phyloP scores from a whole-genome alignment of 305 asterid species.

The Plantago lanceolata region DNA sequence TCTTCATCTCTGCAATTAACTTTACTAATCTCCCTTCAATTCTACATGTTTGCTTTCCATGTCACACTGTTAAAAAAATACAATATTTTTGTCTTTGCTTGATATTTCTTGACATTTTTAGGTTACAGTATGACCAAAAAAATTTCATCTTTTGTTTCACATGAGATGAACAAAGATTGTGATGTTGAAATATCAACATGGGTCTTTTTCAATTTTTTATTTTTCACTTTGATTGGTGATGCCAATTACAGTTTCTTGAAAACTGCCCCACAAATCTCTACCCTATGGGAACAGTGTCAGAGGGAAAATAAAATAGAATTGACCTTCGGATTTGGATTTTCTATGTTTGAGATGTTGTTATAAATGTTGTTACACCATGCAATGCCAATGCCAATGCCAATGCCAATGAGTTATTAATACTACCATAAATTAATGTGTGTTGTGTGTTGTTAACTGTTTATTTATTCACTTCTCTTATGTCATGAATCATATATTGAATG shows the following conservation, averaged over 20 bases:
- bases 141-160: constrained; percentile 10
- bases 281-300: constrained; percentile 37
- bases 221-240: constrained; percentile 5
- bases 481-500: background rate
- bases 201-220: background rate
- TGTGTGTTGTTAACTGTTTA: no score
- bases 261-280: constrained; percentile 38
- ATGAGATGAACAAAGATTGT: background rate
- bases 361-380: constrained; percentile 26
- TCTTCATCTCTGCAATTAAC: background rate
- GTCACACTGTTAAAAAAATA: no score
- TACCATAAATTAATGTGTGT: constrained; percentile 27
- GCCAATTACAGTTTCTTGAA: constrained; percentile 9
- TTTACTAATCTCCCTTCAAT: no score
- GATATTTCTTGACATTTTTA: background rate
- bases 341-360: background rate
- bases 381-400: no score
- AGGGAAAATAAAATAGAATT: constrained; percentile 31
- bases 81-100: background rate
- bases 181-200: constrained; percentile 11
- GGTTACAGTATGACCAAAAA: constrained; percentile 13
- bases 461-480: background rate
- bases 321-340: constrained; percentile 48
- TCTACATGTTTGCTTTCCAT: no score
- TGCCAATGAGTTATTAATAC: constrained; percentile 20